Percentiles rank a stretch among this genome's conserved stretches.
These are phyloP conservation scores for Exophiala spinifera DNA, from an alignment of 2,329 filamentous ascomycete species.

Conservation along the genomic window DNA sequence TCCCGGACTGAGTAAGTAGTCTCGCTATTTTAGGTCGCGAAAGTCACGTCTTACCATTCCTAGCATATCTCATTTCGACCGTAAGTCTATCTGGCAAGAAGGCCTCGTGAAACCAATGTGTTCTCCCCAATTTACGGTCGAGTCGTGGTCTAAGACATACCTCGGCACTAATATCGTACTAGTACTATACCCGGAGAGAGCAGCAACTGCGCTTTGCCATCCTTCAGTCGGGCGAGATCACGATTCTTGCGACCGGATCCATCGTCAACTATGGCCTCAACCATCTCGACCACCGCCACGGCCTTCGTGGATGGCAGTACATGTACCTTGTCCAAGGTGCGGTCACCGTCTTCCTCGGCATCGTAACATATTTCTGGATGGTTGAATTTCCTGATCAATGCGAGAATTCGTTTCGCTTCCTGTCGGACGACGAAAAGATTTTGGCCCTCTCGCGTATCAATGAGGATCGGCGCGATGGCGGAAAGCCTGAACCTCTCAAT, in stretches of 20 bases:
- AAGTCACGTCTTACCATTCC: no score
- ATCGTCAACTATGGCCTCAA: conserved; percentile 70
- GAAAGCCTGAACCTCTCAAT: conserved; percentile 53
- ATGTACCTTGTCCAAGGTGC: conserved; percentile 67
- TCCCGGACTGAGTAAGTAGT: conserved; percentile 36
- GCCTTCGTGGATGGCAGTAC: conserved; percentile 63
- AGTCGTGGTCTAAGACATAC: no score
- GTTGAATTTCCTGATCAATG: conserved; percentile 65
- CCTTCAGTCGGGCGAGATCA: conserved; percentile 40
- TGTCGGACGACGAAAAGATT: conserved; percentile 54
- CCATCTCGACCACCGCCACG: conserved; percentile 54
- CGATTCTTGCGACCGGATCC: conserved; percentile 62
- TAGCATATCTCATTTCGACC: conserved; percentile 46
- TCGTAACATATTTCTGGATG: conserved; percentile 67
- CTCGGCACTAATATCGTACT: no score
- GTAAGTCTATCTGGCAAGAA: no score
- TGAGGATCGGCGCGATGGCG: conserved; percentile 59
- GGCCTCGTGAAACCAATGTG: no score
- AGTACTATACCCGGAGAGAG: conserved; percentile 55
- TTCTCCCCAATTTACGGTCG: no score
- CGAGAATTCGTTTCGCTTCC: conserved; percentile 56
- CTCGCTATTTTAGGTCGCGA: no score
- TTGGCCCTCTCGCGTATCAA: conserved; percentile 59
- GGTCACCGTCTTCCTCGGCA: conserved; percentile 58
- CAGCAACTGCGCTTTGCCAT: conserved; percentile 23